phyloP scores from a whole-genome alignment of 176 grass and related monocot genomes.

The Avena insularis region DNA sequence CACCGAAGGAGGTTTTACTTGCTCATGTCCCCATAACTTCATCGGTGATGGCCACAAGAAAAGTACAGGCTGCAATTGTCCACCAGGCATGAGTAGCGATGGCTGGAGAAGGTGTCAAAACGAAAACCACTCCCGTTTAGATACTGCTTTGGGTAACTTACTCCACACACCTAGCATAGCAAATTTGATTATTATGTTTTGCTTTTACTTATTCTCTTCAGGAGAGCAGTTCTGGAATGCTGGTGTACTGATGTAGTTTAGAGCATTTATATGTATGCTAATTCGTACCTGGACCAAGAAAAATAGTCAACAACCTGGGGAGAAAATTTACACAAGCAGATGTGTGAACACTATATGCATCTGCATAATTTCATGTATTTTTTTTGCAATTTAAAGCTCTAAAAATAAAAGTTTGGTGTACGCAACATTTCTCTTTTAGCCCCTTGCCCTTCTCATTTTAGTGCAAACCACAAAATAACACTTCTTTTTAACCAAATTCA shows the following conservation, averaged over 20 bases:
- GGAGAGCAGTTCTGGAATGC: background rate
- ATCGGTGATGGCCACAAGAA: background rate
- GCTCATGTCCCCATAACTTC: slow-evolving; percentile 22
- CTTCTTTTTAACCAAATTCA: background rate
- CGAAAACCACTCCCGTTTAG: background rate
- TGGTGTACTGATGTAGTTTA: background rate
- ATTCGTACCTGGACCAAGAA: background rate
- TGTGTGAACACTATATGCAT: background rate
- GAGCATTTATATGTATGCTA: background rate
- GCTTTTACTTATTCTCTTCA: background rate
- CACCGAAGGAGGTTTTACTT: slow-evolving; percentile 31
- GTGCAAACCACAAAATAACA: background rate
- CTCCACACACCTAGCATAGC: background rate
- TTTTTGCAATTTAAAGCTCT: background rate
- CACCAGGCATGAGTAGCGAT: too few species aligned
- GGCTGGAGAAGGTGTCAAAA: background rate
- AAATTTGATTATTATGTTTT: background rate
- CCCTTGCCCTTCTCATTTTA: background rate
- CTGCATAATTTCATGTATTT: background rate
- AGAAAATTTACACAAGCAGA: background rate
- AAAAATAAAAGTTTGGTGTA: background rate
- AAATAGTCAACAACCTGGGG: background rate
- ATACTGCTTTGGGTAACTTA: slow-evolving; percentile 30
- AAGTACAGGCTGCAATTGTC: slow-evolving; percentile 26
- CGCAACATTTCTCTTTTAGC: background rate